These are phyloP conservation scores for Russula compacta DNA, from an alignment of 768 basidiomycete genomes.

Conservation along the genomic window DNA sequence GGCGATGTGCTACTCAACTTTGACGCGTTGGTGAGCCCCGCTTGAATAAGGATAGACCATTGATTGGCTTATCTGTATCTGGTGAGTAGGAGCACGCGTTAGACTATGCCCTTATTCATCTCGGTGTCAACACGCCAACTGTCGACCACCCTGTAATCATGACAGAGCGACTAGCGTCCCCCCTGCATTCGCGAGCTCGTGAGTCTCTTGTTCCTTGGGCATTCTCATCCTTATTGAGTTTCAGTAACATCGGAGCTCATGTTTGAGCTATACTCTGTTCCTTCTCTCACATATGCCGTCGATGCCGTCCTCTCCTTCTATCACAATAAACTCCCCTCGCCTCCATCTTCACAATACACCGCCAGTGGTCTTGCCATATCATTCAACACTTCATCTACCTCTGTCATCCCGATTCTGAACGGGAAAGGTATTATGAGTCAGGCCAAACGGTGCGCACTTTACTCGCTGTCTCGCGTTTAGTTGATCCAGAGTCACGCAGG, in stretches of 20 bases:
- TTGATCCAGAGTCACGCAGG: slow-evolving; percentile 36
- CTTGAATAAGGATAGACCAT: neutral
- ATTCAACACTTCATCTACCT: slow-evolving; percentile 87
- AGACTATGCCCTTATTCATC: slow-evolving; percentile 82
- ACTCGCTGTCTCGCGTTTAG: neutral
- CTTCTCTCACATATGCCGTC: slow-evolving; percentile 77
- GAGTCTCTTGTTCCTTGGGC: slow-evolving; percentile 28
- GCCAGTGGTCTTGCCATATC: slow-evolving; percentile 81
- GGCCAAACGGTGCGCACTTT: slow-evolving; percentile 61
- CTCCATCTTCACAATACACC: slow-evolving; percentile 30
- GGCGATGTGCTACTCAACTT: slow-evolving; percentile 88
- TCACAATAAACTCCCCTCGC: slow-evolving; percentile 49
- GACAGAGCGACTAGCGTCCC: slow-evolving; percentile 86
- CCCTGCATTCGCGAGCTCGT: slow-evolving; percentile 82
- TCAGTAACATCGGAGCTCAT: slow-evolving; percentile 92
- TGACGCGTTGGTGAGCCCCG: slow-evolving; percentile 75
- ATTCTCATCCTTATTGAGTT: neutral
- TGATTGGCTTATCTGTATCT: neutral
- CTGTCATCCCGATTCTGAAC: slow-evolving; percentile 76
- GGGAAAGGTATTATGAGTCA: slow-evolving; percentile 80
- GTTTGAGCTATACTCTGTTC: slow-evolving; percentile 87
- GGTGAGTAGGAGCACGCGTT: slow-evolving; percentile 78
- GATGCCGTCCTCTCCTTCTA: slow-evolving; percentile 93
- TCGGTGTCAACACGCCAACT: slow-evolving; percentile 69
- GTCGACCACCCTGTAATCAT: slow-evolving; percentile 87